Conservation (phyloP, 1,284 basidiomycete genomes). For the Sanghuangporus weigelae region DNA sequence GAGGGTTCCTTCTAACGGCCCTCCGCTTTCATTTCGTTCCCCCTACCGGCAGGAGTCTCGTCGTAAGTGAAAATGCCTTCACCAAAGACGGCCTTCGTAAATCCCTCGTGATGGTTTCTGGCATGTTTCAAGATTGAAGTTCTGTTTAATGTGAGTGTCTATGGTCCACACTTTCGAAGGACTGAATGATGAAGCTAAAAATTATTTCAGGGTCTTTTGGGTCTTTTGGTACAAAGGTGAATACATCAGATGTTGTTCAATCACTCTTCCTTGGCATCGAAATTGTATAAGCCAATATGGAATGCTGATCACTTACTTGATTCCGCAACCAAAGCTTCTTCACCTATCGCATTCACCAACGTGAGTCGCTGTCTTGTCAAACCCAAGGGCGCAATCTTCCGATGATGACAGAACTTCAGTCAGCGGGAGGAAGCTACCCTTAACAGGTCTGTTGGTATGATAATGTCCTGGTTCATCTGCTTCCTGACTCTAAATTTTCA, state of each 20-base stretch:
- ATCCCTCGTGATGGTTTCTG: neutral
- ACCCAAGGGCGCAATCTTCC: neutral
- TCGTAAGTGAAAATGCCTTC: neutral
- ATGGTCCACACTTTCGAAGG: neutral
- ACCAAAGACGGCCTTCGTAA: neutral
- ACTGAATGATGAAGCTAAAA: slow-evolving; percentile 1
- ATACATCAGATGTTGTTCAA: slow-evolving; percentile 4
- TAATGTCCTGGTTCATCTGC: neutral
- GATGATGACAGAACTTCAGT: slow-evolving; percentile 28
- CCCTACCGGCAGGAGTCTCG: neutral
- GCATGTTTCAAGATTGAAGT: slow-evolving; percentile 44
- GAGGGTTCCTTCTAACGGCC: neutral
- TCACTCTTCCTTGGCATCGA: neutral
- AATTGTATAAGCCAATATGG: neutral
- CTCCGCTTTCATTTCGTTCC: neutral
- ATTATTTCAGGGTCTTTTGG: slow-evolving; percentile 41
- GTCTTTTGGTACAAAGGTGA: slow-evolving; percentile 48
- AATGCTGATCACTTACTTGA: neutral
- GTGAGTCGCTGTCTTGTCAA: slow-evolving; percentile 29
- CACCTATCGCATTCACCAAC: slow-evolving; percentile 46
- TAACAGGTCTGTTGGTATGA: slow-evolving; percentile 38
- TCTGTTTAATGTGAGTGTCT: slow-evolving; percentile 41
- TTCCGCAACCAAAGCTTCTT: slow-evolving; percentile 35
- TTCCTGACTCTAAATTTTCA: neutral
- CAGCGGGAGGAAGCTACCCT: slow-evolving; percentile 39